A percentile compares a stretch with the other conserved stretches of the same genome.
These are phyloP conservation scores for Mariannaea sp. DNA, from an alignment of 2,329 filamentous ascomycete genomes.

Conservation along the genomic window DNA sequence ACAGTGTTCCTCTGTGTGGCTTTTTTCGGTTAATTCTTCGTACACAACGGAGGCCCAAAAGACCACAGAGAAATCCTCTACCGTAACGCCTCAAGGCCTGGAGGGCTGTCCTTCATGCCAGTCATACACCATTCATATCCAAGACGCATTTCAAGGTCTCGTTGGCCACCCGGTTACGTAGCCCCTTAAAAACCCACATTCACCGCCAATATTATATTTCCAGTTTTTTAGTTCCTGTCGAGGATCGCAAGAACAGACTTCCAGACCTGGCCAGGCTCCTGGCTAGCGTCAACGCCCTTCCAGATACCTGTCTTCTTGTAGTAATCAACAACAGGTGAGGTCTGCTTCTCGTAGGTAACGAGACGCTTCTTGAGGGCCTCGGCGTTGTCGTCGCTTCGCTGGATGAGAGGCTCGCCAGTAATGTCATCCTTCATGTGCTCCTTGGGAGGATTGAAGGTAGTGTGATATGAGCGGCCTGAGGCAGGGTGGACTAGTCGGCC, in stretches of 20 bases:
- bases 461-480: conserved; percentile 96
- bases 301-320: conserved; percentile 98
- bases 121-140: conserved; percentile 37
- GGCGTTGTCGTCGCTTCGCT: conserved; percentile 96
- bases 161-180: neutral
- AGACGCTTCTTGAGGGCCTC: conserved; percentile 95
- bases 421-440: conserved; percentile 91
- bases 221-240: conserved; percentile 45
- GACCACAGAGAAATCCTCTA: conserved; percentile 35
- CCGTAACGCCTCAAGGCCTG: conserved; percentile 37
- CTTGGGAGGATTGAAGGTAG: conserved; percentile 98
- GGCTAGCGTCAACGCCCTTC: conserved; percentile 92
- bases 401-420: conserved; percentile 94
- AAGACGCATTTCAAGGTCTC: conserved; percentile 25
- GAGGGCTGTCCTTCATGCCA: conserved; percentile 25
- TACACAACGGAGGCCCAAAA: conserved; percentile 32
- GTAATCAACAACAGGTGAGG: conserved; percentile 88
- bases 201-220: neutral
- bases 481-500: conserved; percentile 95
- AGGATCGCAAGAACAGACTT: conserved; percentile 88
- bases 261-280: conserved; percentile 96
- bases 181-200: neutral
- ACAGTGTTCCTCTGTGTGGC: conserved; percentile 35
- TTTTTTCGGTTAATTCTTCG: conserved; percentile 34
- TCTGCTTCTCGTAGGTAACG: conserved; percentile 92